A percentile compares a stretch with the other conserved stretches of the same genome.
These are phyloP conservation scores for Sporormia fimetaria DNA, from an alignment of 495 filamentous ascomycete genomes.

Conservation along the genomic window DNA sequence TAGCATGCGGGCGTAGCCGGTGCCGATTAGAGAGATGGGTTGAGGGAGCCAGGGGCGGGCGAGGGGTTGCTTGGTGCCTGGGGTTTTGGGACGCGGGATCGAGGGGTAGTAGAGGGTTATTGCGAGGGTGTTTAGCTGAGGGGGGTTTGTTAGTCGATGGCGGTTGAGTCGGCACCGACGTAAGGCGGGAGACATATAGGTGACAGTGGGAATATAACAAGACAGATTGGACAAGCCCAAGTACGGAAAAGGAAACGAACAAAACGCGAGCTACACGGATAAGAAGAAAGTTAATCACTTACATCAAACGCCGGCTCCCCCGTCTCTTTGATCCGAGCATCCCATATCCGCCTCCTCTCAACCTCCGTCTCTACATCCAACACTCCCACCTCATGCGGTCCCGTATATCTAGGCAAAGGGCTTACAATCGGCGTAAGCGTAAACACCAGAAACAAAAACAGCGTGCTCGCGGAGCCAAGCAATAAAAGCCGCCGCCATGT, in stretches of 20 bases:
- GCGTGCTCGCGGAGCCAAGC: slow-evolving; percentile 5
- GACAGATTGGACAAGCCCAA: background rate
- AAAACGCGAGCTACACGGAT: background rate
- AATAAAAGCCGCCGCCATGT: too few relatives aligned
- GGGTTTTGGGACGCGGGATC: background rate
- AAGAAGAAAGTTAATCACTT: background rate
- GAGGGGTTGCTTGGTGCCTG: background rate
- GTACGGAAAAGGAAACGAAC: background rate
- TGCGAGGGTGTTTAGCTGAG: slow-evolving; percentile 14
- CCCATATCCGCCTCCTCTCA: slow-evolving; percentile 15
- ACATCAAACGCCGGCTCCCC: slow-evolving; percentile 19
- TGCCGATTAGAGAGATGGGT: slow-evolving; percentile 38
- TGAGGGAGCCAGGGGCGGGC: slow-evolving; percentile 40
- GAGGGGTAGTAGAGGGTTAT: slow-evolving; percentile 23
- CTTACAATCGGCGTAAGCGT: slow-evolving; percentile 7
- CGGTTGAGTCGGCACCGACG: too few relatives aligned
- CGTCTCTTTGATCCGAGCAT: slow-evolving; percentile 20
- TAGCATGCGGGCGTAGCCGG: slow-evolving; percentile 34
- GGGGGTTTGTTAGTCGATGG: background rate
- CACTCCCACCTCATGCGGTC: slow-evolving; percentile 13
- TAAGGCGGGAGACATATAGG: too few relatives aligned
- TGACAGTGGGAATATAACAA: too few relatives aligned
- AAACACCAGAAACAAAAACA: slow-evolving; percentile 9
- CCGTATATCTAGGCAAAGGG: slow-evolving; percentile 13
- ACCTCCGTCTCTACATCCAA: slow-evolving; percentile 19